Percentiles rank a stretch among this genome's conserved stretches.
These are phyloP conservation scores for Hirsutella minnesotensis DNA, from an alignment of 2,329 filamentous ascomycete species.

Conservation along the genomic window DNA sequence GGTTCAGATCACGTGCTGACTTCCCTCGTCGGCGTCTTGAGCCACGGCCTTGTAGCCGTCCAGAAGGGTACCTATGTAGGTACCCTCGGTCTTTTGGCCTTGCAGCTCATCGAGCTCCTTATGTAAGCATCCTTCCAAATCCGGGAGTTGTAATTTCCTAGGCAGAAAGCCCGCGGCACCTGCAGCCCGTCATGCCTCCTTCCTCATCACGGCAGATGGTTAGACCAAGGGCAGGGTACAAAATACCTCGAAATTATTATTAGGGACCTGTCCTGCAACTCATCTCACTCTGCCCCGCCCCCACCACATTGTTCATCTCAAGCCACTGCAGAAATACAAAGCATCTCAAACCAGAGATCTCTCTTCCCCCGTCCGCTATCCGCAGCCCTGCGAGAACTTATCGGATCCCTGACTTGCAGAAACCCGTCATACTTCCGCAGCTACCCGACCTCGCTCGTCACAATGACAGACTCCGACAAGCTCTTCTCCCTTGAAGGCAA, in stretches of 20 bases:
- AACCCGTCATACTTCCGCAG: not conserved
- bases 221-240: not conserved
- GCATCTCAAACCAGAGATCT: no score
- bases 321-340: not conserved
- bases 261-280: not conserved
- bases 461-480: conserved; percentile 33
- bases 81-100: no score
- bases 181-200: no score
- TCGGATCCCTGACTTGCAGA: not conserved
- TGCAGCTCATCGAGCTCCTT: conserved; percentile 10
- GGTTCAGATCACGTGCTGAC: conserved; percentile 22
- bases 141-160: no score
- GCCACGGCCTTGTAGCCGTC: not conserved
- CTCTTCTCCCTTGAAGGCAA: conserved; percentile 86
- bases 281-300: conserved; percentile 14
- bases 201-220: not conserved
- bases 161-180: no score
- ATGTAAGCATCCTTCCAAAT: not conserved
- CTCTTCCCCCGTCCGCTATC: not conserved
- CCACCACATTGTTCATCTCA: conserved; percentile 12
- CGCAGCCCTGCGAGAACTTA: not conserved
- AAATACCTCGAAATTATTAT: not conserved
- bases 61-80: no score
- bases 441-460: conserved; percentile 4
- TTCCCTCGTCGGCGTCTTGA: not conserved